phyloP scores from a whole-genome alignment of 345 rosid species.

The Eutrema japonicum region DNA sequence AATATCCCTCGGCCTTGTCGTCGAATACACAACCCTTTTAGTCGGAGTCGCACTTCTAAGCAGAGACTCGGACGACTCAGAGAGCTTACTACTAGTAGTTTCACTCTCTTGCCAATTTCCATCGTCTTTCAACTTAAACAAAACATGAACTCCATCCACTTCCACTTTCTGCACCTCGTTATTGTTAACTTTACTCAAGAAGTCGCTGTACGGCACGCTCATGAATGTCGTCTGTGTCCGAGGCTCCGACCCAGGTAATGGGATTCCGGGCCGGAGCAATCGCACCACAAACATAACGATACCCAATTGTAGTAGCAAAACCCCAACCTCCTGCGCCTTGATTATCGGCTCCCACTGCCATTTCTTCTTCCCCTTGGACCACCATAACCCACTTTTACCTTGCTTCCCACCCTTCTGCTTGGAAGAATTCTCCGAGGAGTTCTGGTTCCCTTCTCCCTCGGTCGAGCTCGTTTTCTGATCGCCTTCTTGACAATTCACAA shows the following conservation, averaged over 20 bases:
- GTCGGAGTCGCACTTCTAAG: constrained; percentile 64
- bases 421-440: constrained; percentile 49
- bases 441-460: constrained; percentile 51
- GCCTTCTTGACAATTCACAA: constrained; percentile 71
- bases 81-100: constrained; percentile 42
- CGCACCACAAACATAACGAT: constrained; percentile 80
- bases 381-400: constrained; percentile 58
- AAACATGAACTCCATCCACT: constrained; percentile 81
- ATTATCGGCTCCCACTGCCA: constrained; percentile 86
- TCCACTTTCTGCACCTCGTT: constrained; percentile 86
- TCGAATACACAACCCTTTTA: constrained; percentile 71
- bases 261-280: constrained; percentile 80
- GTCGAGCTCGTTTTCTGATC: constrained; percentile 56
- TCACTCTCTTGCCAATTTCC: constrained; percentile 52
- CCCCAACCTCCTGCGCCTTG: constrained; percentile 76
- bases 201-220: constrained; percentile 88
- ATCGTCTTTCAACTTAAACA: constrained; percentile 76
- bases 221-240: constrained; percentile 61
- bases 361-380: constrained; percentile 61
- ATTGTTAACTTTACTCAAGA: constrained; percentile 66
- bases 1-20: constrained; percentile 79
- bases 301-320: constrained; percentile 76
- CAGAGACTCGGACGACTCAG: constrained; percentile 64
- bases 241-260: constrained; percentile 84
- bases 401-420: constrained; percentile 61